Base-by-base conservation (phyloP, 1,284 basidiomycete genomes). In the Austroboletus novae-zelandiae region DNA sequence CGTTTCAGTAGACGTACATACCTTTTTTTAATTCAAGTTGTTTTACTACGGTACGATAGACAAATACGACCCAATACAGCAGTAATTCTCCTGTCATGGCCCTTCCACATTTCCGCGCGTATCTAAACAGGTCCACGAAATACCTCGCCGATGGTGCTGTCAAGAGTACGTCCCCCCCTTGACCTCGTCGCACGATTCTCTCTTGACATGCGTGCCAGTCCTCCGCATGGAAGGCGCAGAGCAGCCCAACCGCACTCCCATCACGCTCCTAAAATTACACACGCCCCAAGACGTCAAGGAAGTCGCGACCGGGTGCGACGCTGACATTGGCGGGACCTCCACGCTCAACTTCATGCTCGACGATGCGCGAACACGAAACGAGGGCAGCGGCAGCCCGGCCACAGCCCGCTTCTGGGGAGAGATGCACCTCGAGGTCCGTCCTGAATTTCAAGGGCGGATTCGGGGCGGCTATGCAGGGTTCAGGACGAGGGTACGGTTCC, bases 321-420 rank as follows among this genome's bases (percentile, higher is more conserved):
- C 77, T 4, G 93, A 95, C 67, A 84, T 94, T 45, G 93, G 93
- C 2, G 94, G 94, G 2, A 79, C 79, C n/a, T 91, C 91, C 4
- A 84, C 84, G 0, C 84, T 81, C 9, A 66, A 85, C 55, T 71
- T 93, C 32, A 82, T 81, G 45, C 69, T 91, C 30, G 83, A 86
- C 59, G 71, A 77, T 34, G 66, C 69, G 1, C 71, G 66, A 5
- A 69, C 71, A 53, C 66, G 69, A 43, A 78, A 78, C 54, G 51
- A 55, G 23, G 61, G 62, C 32, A 73, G 76, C 32, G 72, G 67
- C 47, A 73, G 64, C 52, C 54, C 62, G 27, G 71, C 78, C 52
- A 84, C 79, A 2, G 87, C 72, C 4, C 75, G 80, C 42, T 92
- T 93, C 65, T 87, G 80, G 79, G 90, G 90, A 1, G 76, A 84